phyloP scores from a whole-genome alignment of 169 alveolate genomes.

The Plasmodium ovale region DNA sequence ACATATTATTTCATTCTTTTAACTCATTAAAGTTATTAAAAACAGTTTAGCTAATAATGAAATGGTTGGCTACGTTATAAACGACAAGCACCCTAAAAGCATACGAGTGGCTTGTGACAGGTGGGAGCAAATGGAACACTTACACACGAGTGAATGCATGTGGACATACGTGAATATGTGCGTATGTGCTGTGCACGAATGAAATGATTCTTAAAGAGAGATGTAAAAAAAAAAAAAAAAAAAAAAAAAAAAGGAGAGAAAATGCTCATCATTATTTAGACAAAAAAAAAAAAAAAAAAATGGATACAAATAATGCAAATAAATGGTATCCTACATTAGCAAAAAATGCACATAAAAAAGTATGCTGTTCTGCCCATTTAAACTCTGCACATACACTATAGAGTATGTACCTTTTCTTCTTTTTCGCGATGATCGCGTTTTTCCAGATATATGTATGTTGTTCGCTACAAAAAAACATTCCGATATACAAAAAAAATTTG shows the following conservation, averaged over 20 bases:
- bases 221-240: too few species aligned
- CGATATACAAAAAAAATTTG: slow-evolving; percentile 92
- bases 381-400: too few species aligned
- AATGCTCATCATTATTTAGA: too few species aligned
- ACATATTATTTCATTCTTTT: slow-evolving; percentile 5
- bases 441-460: slow-evolving; percentile 91
- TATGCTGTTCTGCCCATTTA: too few species aligned
- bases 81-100: slow-evolving; percentile 93
- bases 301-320: not conserved
- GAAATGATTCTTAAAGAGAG: too few species aligned
- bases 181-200: too few species aligned
- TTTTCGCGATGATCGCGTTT: not conserved
- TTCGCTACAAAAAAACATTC: slow-evolving; percentile 91
- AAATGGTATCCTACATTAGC: too few species aligned
- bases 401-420: not conserved
- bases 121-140: slow-evolving; percentile 73
- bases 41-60: slow-evolving; percentile 90
- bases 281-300: not conserved
- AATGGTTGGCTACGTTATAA: slow-evolving; percentile 91
- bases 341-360: not conserved
- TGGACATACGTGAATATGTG: too few species aligned
- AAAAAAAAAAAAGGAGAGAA: too few species aligned
- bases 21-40: slow-evolving; percentile 82
- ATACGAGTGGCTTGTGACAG: slow-evolving; percentile 93
- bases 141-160: too few species aligned